Conservation (phyloP, 2,329 filamentous ascomycete species). For the Chaetomium globosum region DNA sequence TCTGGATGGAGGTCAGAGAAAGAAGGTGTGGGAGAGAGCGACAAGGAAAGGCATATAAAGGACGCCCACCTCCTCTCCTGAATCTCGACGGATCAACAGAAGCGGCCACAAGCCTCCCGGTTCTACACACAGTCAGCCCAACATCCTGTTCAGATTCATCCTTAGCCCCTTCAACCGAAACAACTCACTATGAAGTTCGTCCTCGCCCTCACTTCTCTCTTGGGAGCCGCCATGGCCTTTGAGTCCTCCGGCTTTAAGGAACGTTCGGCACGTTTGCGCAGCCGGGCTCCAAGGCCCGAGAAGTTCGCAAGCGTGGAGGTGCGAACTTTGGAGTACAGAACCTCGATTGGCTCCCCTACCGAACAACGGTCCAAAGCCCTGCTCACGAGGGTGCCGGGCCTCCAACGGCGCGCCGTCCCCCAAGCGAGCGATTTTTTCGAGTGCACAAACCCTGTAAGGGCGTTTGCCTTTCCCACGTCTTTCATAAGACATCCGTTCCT, state of each 20-base stretch:
- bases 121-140: background rate
- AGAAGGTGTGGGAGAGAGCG: conserved; percentile 13
- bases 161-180: background rate
- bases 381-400: conserved; percentile 36
- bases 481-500: background rate
- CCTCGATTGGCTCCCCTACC: conserved; percentile 32
- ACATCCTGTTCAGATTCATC: background rate
- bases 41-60: conserved; percentile 36
- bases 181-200: conserved; percentile 37
- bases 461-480: background rate
- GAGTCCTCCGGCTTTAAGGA: conserved; percentile 28
- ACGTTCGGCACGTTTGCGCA: conserved; percentile 22
- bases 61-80: background rate
- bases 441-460: conserved; percentile 41
- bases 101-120: background rate
- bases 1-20: conserved; percentile 16
- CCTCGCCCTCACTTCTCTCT: conserved; percentile 35
- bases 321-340: conserved; percentile 34
- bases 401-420: conserved; percentile 30
- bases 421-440: conserved; percentile 42
- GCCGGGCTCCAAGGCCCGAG: conserved; percentile 27
- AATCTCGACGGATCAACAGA: background rate
- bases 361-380: conserved; percentile 34
- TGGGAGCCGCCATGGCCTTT: conserved; percentile 36
- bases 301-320: conserved; percentile 20